Evolutionary conservation across 2,329 filamentous ascomycete genomes (phyloP).

Genomic region (Helminthosporium solani): DNA sequence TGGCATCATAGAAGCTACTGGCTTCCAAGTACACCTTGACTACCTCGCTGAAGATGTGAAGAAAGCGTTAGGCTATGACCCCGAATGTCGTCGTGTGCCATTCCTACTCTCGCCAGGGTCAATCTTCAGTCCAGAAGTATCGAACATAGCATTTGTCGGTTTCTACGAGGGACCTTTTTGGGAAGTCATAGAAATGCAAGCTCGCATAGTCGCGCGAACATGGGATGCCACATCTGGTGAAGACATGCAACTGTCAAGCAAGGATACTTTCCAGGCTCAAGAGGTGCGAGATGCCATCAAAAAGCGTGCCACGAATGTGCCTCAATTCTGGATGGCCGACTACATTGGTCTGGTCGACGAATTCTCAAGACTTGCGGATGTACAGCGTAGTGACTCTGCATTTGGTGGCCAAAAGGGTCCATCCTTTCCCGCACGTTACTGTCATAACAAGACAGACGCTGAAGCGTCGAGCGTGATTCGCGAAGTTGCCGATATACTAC

Average conservation of each 20-base stretch:
- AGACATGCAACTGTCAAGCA: conserved; percentile 47
- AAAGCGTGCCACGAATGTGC: conserved; percentile 45
- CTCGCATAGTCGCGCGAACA: conserved; percentile 62
- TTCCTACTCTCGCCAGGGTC: conserved; percentile 68
- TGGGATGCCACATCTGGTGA: conserved; percentile 50
- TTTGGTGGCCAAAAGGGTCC: conserved; percentile 51
- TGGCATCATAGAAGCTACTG: conserved; percentile 72
- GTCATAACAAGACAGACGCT: conserved; percentile 18
- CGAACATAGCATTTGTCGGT: conserved; percentile 73
- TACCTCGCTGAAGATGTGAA: conserved; percentile 63
- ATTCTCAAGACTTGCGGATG: conserved; percentile 60
- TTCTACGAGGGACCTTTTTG: conserved; percentile 85
- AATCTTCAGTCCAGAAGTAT: conserved; percentile 60
- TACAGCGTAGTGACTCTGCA: conserved; percentile 47
- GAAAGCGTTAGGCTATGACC: conserved; percentile 58
- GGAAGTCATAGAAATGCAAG: conserved; percentile 86
- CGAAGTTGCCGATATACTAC: conserved; percentile 47
- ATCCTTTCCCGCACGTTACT: conserved; percentile 40
- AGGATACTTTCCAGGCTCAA: conserved; percentile 34
- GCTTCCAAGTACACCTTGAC: conserved; percentile 66
- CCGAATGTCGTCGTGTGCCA: conserved; percentile 53
- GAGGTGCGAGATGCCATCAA: conserved; percentile 49
- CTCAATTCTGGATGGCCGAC: conserved; percentile 82
- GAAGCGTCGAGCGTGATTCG: conserved; percentile 49
- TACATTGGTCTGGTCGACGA: conserved; percentile 75